Evolutionary conservation across 352 stramenopile genomes (phyloP), one percentile per base, ranked within the genome.

Genomic region (Globisporangium splendens): DNA sequence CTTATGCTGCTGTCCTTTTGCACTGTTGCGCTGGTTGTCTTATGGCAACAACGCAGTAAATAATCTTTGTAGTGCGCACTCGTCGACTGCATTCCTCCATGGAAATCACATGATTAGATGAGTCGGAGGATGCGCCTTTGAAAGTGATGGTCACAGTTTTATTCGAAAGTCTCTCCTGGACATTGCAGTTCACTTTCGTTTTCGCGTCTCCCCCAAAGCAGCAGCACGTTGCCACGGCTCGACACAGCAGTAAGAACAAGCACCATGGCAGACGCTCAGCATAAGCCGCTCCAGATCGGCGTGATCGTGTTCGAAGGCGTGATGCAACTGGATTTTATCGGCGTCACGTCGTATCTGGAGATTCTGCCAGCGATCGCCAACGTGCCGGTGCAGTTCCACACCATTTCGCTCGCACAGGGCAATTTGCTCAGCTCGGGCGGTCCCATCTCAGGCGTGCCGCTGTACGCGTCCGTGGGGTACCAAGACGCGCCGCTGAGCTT

Each of bases 281-380:
- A 55, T 55, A 52, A 24, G n/a, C 55, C 66, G 42, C 60, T 88
- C 18, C 55, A 51, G 13, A 66, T 89, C 39, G 79, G 74, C 51
- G 74, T 89, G 21, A 63, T 89, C 56, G 60, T 89, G 39, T 89
- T 82, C 54, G 71, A 85, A 21, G 57, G 59, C 48, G 75, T 86
- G 47, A 77, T 83, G 67, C 62, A 75, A 63, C 72, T 88, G 50
- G 79, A 89, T 57, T 86, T 69, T 61, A 66, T 87, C 52, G 79
- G 79, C 8, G 71, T 73, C 14, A 75, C 73, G 18, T 70, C 75
- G 49, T 89, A 84, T 56, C 62, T 86, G 53, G 77, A 87, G 65
- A 66, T 77, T 49, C 71, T 89, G 31, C 71, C 71, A 42, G 68
- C 49, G 3, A 59, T 83, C 46, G 24, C 21, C 57, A 65, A 59